Base-by-base conservation (phyloP, 148 eudicot genomes). In the Hydrangea macrophylla region DNA sequence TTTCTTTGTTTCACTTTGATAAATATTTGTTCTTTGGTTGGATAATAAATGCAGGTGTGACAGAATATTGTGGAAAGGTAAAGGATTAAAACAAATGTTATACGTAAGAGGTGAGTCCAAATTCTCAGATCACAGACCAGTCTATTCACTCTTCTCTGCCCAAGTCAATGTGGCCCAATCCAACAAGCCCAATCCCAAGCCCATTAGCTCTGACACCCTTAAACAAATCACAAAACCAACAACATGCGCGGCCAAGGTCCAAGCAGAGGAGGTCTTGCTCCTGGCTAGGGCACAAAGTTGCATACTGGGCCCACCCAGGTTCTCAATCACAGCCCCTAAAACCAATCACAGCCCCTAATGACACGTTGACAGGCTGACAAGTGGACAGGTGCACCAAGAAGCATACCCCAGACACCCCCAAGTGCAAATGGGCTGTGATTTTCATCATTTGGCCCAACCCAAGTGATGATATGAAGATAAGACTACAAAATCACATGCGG, bases 111-210 rank as follows among this genome's bases (percentile, higher is more conserved):
- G 79, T 9, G 92, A 88, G 63, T 88, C 87, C 31, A 85, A 77
- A 17, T 85, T 88, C 72, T 88, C 92, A 28, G 92, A 88, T 58
- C 92, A 88, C 68, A 82, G 92, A 60, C 92, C 92, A 0, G 92
- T 88, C 30, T 71, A 62, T 61, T 82, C 92, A 22, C 79, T 82
- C 20, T 88, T 88, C 81, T 81, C 80, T 0, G 84, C 77, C 31
- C 68, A 76, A 65, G 66, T 82, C 25, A 72, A 79, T 66, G 15
- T 22, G 2, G 5, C 74, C 58, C 37, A 60, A n/a, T 48, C 31
- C 13, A 13, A 35, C 37, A 57, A 59, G 5, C 33, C 45, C 33
- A 1, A 51, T 5, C 44, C 55, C 33, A 0, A 15, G n/a, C 36
- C 50, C 63, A 57, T 7, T 12, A 58, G 6, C 60, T 20, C 70